A percentile compares a stretch with the other conserved stretches of the same genome.
phyloP scores from a whole-genome alignment of 306 rosid species.

The Clitoria ternatea region DNA sequence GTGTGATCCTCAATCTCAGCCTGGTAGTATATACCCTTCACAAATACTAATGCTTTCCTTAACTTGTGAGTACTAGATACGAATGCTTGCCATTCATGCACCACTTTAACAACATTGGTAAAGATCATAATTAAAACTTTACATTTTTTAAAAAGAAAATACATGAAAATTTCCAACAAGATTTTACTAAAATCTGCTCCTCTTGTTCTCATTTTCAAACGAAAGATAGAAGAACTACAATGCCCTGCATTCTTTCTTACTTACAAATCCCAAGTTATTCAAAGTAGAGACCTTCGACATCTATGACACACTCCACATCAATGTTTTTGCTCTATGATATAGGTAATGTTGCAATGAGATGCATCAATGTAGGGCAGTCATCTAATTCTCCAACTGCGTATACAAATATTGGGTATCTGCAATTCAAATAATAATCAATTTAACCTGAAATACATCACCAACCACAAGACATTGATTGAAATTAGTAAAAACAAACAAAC shows the following conservation, averaged over 20 bases:
- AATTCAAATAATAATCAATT: conserved; percentile 7
- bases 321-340: conserved; percentile 61
- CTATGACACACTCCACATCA: conserved; percentile 63
- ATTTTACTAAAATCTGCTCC: not conserved
- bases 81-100: conserved; percentile 95
- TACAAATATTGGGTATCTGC: conserved; percentile 78
- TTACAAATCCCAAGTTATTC: not conserved
- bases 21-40: conserved; percentile 94
- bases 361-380: conserved; percentile 86
- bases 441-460: not conserved
- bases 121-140: not conserved
- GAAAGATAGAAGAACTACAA: not conserved
- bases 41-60: conserved; percentile 80
- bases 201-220: not conserved
- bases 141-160: not conserved
- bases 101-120: conserved; percentile 63
- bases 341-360: conserved; percentile 89
- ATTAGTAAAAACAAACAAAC: conserved; percentile 14
- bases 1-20: conserved; percentile 76
- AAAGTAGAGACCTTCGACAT: conserved; percentile 69
- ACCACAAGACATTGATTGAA: not conserved
- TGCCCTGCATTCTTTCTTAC: not conserved
- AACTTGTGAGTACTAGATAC: conserved; percentile 70
- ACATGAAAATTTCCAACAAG: not conserved
- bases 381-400: conserved; percentile 94